Base-by-base conservation (phyloP, 2,329 filamentous ascomycete species). In the Scolecobasidium constrictum region DNA sequence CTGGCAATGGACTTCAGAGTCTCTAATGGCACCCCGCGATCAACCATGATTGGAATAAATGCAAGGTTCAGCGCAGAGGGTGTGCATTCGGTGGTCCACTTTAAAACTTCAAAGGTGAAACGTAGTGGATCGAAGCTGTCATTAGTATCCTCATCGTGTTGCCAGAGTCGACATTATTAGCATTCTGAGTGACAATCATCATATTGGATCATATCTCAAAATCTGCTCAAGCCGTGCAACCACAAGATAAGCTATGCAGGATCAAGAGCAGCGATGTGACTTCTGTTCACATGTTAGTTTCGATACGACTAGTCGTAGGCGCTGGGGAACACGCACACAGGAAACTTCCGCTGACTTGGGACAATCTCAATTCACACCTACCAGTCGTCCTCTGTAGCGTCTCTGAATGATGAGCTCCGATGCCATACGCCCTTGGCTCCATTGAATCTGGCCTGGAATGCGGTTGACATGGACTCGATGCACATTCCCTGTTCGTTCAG, bases 361-460 rank as follows among this genome's bases (percentile, higher is more conserved):
- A 64, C 68, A 13, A 81, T 75, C 43, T 79, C 69, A 34, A 87
- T 83, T 81, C 79, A 84, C 7, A 65, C 56, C 2, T 57, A 55
- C 17, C 60, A 52, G 13, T 77, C 59, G 0, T 64, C 54, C 0
- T 50, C 42, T 2, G 69, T 61, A 1, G 61, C 60, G 0, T 57
- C 58, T 19, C 73, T 68, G 1, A 63, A 53, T 3, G 64, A 56
- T 0, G 67, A 63, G 49, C 81, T 77, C 4, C 81, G 58, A 37
- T 81, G 69, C 83, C 83, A 88, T 49, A 88, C 67, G 0, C 84
- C 85, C 56, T 90, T 90, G 1, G 81, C 81, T 15, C 80, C 75
- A 7, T 77, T 81, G 26, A 88, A 72, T 1, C 85, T 73, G 2
- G 67, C 83, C 56, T 90, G 84, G 36, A 81, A 78, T 0, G 71